Conservation (phyloP, 805 yeast species). For the Pichia californica region DNA sequence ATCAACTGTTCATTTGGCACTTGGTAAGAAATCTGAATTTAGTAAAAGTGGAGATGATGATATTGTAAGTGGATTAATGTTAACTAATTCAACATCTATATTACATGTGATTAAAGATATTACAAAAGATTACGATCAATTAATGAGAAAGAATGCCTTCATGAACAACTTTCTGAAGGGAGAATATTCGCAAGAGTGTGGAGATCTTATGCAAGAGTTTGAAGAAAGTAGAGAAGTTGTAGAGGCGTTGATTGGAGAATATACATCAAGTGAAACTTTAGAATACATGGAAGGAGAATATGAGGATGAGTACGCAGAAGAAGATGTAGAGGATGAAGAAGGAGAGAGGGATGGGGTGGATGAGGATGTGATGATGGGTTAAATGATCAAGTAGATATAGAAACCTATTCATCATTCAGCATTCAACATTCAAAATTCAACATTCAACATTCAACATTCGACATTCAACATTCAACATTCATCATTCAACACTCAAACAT, state of each 20-base stretch:
- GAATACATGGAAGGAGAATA: conserved; percentile 44
- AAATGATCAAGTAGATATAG: background rate
- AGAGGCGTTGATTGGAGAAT: conserved; percentile 40
- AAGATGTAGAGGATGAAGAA: background rate
- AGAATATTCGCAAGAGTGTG: conserved; percentile 39
- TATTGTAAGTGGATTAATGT: conserved; percentile 69
- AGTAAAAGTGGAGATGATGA: conserved; percentile 25
- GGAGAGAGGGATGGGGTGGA: background rate
- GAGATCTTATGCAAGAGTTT: conserved; percentile 43
- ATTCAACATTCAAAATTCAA: no score
- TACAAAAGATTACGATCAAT: conserved; percentile 69
- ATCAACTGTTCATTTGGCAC: conserved; percentile 68
- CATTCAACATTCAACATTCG: no score
- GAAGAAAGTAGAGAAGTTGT: conserved; percentile 41
- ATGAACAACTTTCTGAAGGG: conserved; percentile 62
- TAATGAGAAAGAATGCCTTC: conserved; percentile 78
- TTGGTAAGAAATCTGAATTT: conserved; percentile 68
- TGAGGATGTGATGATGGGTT: conserved; percentile 5
- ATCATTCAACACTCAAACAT: no score
- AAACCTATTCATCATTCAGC: no score
- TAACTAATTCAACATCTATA: conserved; percentile 77
- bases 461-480: no score
- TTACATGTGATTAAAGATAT: conserved; percentile 59
- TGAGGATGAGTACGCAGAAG: conserved; percentile 21
- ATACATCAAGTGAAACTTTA: conserved; percentile 34